Base-by-base conservation (phyloP, 495 filamentous ascomycete genomes). In the Staphylotrichum longicolle region DNA sequence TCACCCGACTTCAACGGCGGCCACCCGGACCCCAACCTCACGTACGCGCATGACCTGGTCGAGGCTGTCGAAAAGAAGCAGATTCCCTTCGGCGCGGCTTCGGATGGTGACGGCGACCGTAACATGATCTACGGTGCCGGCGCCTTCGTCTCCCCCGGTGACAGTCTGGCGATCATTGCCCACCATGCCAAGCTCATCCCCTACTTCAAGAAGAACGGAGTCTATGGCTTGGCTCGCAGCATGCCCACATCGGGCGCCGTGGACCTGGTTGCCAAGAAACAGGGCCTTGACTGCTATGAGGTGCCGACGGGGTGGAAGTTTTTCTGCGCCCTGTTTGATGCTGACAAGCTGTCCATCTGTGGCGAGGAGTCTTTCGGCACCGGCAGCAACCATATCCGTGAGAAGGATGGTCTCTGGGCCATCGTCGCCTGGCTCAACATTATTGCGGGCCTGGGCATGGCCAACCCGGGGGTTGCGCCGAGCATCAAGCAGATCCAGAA, bases 81-180 rank as follows among this genome's bases (percentile, higher is more conserved):
- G 40, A 91, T 98, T 66, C 95, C 94, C 68, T 98, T 98, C 72
- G 94, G 94, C 67, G 94, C 94, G 46, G 94, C 94, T 42, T 93
- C 88, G 68, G 94, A 98, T 66, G 94, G 94, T 64, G 94, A 98
- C 68, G 94, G 94, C 67, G 94, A 98, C 79, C 90, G 94, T 60
- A 98, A 98, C 83, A 98, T 98, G 94, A 98, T 98, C 70, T 98
- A 98, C 74, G 94, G 94, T 60, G 93, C 93, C 66, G 91, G 94
- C 70, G 87, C 86, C 45, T 98, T 98, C 70, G 94, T 98, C 58
- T 98, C 95, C 7, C 94, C 94, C 11, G 94, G 94, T 64, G 94
- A 98, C 82, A 93, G 88, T 71, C 78, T 98, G 66, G 94, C 94
- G 65, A 98, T 98, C 75, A 98, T 98, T 72, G 90, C 94, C 41